Evolutionary conservation across 192 early-diverging fungal genomes (phyloP), one percentile per base, ranked within the genome.

Genomic region (Linnemannia hyalina): DNA sequence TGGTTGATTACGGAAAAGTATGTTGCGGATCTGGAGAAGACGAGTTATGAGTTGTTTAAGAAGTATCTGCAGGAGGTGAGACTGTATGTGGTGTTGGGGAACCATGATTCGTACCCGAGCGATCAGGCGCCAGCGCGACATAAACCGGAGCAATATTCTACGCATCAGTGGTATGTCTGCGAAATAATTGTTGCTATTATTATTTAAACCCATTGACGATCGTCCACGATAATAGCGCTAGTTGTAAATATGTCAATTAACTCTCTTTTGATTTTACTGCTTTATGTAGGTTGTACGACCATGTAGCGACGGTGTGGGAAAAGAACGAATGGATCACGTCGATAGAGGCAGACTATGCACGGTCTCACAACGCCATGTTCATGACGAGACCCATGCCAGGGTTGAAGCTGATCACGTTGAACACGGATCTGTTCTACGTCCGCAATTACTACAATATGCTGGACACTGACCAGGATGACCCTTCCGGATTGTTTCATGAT

Each of bases 351-450:
- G 78, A 78, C 0, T 78, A 83, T 11, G 74, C 83, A 7, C 75
- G 80, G 1, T 86, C 84, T 3, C 90, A 89, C 44, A 87, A 84
- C 16, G 92, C 90, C 47, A 90, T 87, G 81, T 93, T 91, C 73
- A 83, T 89, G 38, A 73, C 84, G 0, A 79, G 85, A 55, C 91
- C 91, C 10, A 80, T 80, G 22, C 75, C 74, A 26, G 91, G 90
- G 0, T 72, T 93, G 5, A 89, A 90, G 38, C 46, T 93, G 41
- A 88, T 93, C 72, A 89, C 89, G 4, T 32, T 93, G 38, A 93
- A 93, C 42, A 93, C 92, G 16, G 91, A 92, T 38, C 82, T 91
- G 47, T 93, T 90, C 54, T 92, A 93, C 60, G 87, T 82, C 29
- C 76, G 89, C 54, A 92, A 93, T 82, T 90, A 77, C 73, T 93